phyloP scores from a whole-genome alignment of 179 eudicot species.

The Dionaea muscipula region DNA sequence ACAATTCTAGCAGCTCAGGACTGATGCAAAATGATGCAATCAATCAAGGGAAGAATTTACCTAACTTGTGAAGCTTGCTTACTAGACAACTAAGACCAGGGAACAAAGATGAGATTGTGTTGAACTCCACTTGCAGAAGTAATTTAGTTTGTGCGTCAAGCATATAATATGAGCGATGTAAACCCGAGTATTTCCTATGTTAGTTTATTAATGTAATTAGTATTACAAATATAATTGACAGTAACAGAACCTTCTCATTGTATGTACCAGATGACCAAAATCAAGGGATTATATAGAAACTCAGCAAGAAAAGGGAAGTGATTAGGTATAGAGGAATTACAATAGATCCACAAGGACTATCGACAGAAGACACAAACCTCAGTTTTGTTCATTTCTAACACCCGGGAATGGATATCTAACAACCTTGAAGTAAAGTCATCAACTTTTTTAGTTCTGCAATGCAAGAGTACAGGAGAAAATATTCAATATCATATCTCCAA shows the following conservation, averaged over 20 bases:
- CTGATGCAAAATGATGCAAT: background rate
- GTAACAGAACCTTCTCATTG: constrained; percentile 1
- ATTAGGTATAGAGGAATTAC: background rate
- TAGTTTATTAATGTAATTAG: constrained; percentile 10
- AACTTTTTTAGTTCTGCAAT: constrained; percentile 67
- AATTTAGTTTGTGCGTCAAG: constrained; percentile 79
- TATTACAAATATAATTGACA: constrained; percentile 5
- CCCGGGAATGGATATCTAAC: constrained; percentile 78
- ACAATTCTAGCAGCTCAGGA: background rate
- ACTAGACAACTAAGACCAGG: constrained; percentile 65
- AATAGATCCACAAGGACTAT: background rate
- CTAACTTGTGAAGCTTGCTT: constrained; percentile 86
- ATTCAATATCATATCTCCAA: constrained; percentile 4
- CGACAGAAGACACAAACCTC: constrained; percentile 41
- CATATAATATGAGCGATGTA: constrained; percentile 97
- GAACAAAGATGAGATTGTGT: constrained; percentile 81
- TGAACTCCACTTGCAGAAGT: constrained; percentile 92
- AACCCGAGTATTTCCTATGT: constrained; percentile 76
- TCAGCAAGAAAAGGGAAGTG: background rate
- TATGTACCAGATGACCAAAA: background rate
- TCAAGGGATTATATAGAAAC: background rate
- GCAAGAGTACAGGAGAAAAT: constrained; percentile 7
- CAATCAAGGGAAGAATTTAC: constrained; percentile 6
- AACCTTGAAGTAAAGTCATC: constrained; percentile 80
- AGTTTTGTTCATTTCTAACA: constrained; percentile 59